Base-by-base conservation (phyloP, 2,329 filamentous ascomycete genomes). In the Colletotrichum sublineola region DNA sequence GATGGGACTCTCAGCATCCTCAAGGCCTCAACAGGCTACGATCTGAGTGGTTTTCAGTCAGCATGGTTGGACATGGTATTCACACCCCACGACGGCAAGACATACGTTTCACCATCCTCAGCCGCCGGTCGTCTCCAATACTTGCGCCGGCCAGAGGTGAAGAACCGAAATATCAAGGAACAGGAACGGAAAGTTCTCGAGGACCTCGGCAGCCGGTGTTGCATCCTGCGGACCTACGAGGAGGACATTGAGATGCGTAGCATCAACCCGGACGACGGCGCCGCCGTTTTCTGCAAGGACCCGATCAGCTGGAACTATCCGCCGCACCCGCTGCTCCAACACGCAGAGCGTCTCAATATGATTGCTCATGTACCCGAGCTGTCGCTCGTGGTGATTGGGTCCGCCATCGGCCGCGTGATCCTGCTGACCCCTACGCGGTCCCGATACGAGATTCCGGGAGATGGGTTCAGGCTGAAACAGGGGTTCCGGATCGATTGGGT, bases 311-410 rank as follows among this genome's bases (percentile, higher is more conserved):
- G 78, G 46, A 79, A 77, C 33, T 73, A 73, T 12, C 76, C 79
- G 18, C 55, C 61, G 3, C 73, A 76, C 11, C 46, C 36, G 18
- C 46, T 65, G 20, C 63, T 74, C 75, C 76, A 38, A 44, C 65
- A 6, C 74, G 77, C 5, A 76, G 77, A 74, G 80, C 77, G 74
- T 56, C 74, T 94, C 31, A 91, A 87, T 80, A 90, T 93, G 85
- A 81, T 90, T 48, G 82, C 87, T 0, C 86, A 91, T 63, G 89
- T 95, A 1, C 91, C 92, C 0, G 90, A 93, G 75, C 83, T 96
- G 1, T 91, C 86, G n/a, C 83, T 95, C 18, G 87, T 95, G 11
- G 84, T 94, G 3, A 82, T 92, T 1, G 93, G 87, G 0, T 91
- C 90, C 14, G 87, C 90, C n/a, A 87, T 87, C 60, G 93, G 93